Evolutionary conservation across 169 alveolate species (phyloP), one percentile per base, ranked within the genome.

Genomic region (Eimeria falciformis): DNA sequence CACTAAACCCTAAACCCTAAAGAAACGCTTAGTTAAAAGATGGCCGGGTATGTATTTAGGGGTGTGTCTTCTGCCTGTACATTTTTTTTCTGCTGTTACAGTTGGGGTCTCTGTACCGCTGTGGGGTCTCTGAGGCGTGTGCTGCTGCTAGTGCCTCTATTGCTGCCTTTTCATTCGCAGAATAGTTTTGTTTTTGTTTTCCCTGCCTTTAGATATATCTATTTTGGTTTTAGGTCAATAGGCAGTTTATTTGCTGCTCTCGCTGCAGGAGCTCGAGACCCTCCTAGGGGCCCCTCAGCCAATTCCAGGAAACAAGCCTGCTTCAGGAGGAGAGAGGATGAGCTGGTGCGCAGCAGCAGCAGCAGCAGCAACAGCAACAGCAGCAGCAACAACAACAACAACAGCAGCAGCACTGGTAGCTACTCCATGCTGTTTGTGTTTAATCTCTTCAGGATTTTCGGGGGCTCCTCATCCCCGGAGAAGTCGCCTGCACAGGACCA

Each of bases 381-480:
- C 84, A 43, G 46, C 84, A 43, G 84, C 33, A 21, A 14, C 81
- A 29, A 53, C 81, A 58, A 29, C 71, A 23, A 3, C 73, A 62
- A n/a, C 73, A 14, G 73, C 27, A n/a, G 27, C 73, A 62, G 9
- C 5, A 50, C n/a, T 14, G 23, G 18, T 5, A 1, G n/a, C n/a
- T n/a, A n/a, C n/a, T n/a, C n/a, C n/a, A n/a, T n/a, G n/a, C n/a
- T 17, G 84, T 45, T 5, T 69, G 33, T 14, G 6, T 75, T 23
- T 45, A 21, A 27, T 25, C 81, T 69, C 1, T 50, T 11, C 55
- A 75, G 84, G 84, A 56, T 75, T 47, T 75, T 75, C 40, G 84
- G 84, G 65, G 55, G 84, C 40, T 45, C 84, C 45, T 75, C 84
- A 21, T 56, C 84, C 84, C 84, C 84, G 0, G 25, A 40, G 46